Base-by-base conservation (phyloP, 306 rosid species). In the Prosopis cineraria region DNA sequence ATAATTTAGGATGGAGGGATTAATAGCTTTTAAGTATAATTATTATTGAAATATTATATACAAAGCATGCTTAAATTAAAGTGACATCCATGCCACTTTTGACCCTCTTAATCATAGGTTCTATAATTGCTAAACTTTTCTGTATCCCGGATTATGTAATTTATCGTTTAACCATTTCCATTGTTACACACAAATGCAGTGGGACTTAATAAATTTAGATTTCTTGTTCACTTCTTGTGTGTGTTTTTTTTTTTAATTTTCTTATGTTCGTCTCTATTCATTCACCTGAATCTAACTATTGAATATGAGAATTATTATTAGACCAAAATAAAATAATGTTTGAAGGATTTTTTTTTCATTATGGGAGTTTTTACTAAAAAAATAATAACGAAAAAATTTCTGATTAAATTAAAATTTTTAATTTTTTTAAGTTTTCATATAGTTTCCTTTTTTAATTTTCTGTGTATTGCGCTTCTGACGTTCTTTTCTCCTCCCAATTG, bases 51-150 rank as follows among this genome's bases (percentile, higher is more conserved):
- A 50, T 70, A 81, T 19, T 40, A 59, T 70, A n/a, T n/a, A n/a
- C n/a, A 73, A 79, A 60, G 62, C 24, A 65, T 39, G 67, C 31
- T 81, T n/a, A n/a, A n/a, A n/a, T n/a, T n/a, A n/a, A n/a, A n/a
- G n/a, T n/a, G n/a, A n/a, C n/a, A n/a, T n/a, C n/a, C n/a, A n/a
- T n/a, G n/a, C n/a, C n/a, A n/a, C n/a, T n/a, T n/a, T n/a, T n/a
- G n/a, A n/a, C n/a, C n/a, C n/a, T n/a, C n/a, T n/a, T 80, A 88
- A 91, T 91, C 88, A 86, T 90, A 87, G 56, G 81, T 75, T 78
- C 22, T 82, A 86, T 86, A 83, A n/a, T 91, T 87, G 83, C 85
- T 70, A 64, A 37, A 19, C 85, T 83, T 86, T n/a, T n/a, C n/a
- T n/a, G n/a, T 86, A 33, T 68, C 56, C 74, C 74, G 69, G 80